Evolutionary conservation across 352 stramenopile species (phyloP).

Genomic region (Phytophthora sojae): DNA sequence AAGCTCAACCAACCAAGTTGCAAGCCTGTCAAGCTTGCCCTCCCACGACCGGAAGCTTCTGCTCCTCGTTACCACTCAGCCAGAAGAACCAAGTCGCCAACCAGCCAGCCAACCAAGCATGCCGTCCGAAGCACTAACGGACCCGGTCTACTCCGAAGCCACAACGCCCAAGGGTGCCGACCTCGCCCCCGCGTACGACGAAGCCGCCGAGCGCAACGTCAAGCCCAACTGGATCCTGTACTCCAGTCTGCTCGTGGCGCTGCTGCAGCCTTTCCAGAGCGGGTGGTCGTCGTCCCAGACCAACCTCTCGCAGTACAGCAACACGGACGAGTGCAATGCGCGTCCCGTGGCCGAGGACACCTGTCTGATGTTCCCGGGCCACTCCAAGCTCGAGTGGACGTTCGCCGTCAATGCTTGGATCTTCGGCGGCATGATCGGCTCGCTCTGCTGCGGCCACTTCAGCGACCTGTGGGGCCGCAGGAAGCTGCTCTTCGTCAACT

Average conservation of each 20-base stretch:
- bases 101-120: conserved; percentile 1
- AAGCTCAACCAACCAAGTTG: neutral
- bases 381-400: conserved; percentile 31
- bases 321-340: conserved; percentile 48
- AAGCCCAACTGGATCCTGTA: conserved; percentile 31
- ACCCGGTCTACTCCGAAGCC: conserved; percentile 18
- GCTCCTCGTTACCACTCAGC: neutral
- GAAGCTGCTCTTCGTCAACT: conserved; percentile 31
- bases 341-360: conserved; percentile 19
- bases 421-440: conserved; percentile 59
- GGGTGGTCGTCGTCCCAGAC: conserved; percentile 63
- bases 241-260: conserved; percentile 30
- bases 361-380: conserved; percentile 24
- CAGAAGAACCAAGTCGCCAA: conserved; percentile 1
- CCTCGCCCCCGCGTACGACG: conserved; percentile 8
- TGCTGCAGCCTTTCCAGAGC: conserved; percentile 60
- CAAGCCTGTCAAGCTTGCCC: neutral
- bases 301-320: conserved; percentile 61
- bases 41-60: neutral
- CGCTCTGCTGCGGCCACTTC: conserved; percentile 41
- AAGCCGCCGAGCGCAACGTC: conserved; percentile 17
- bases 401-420: conserved; percentile 60
- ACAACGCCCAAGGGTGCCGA: conserved; percentile 18
- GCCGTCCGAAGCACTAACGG: conserved; percentile 18
- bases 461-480: conserved; percentile 21